phyloP scores from a whole-genome alignment of 2,329 filamentous ascomycete genomes.

The Mycogone perniciosa region DNA sequence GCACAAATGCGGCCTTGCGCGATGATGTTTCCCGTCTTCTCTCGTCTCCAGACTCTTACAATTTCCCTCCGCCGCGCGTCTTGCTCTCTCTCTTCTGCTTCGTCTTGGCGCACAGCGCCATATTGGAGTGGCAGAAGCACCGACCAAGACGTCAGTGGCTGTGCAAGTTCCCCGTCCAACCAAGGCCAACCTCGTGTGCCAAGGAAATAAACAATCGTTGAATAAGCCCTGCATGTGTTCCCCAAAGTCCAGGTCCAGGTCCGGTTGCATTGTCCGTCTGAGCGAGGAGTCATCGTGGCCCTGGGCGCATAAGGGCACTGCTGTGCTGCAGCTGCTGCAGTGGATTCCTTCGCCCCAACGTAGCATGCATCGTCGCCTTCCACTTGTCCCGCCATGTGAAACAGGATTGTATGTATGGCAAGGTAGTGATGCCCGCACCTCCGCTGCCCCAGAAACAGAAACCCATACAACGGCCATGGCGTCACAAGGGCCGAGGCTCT shows the following conservation, averaged over 20 bases:
- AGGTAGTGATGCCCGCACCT: no score
- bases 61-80: neutral
- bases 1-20: conserved; percentile 6
- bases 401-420: no score
- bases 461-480: neutral
- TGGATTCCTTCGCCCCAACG: neutral
- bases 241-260: no score
- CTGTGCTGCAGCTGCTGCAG: no score
- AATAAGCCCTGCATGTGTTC: no score
- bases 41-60: neutral
- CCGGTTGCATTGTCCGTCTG: neutral
- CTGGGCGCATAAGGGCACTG: no score
- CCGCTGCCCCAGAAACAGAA: no score
- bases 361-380: neutral
- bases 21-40: neutral
- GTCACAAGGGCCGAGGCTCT: neutral
- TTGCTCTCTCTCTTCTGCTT: neutral
- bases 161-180: neutral
- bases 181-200: neutral
- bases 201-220: neutral
- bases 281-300: no score
- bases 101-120: conserved; percentile 7
- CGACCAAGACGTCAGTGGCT: conserved; percentile 9
- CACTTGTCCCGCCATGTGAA: neutral
- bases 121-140: neutral